phyloP scores from a whole-genome alignment of 805 yeast genomes.

The Schizosaccharomyces cryophilus region DNA sequence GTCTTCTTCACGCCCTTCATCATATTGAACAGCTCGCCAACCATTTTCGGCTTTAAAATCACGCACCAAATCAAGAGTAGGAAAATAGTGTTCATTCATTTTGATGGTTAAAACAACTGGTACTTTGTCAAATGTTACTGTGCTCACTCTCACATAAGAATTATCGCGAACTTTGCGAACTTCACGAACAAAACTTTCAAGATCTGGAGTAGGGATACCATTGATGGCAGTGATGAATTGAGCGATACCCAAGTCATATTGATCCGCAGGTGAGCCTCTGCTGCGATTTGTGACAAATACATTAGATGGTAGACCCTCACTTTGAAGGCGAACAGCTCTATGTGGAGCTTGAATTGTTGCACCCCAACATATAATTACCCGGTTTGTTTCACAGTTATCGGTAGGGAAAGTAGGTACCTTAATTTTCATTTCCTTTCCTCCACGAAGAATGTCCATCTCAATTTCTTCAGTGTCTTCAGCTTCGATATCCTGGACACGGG shows the following conservation, averaged over 20 bases:
- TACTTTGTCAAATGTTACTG: slow-evolving; percentile 64
- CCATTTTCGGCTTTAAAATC: slow-evolving; percentile 1
- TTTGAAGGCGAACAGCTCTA: slow-evolving; percentile 69
- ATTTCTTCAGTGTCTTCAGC: slow-evolving; percentile 20
- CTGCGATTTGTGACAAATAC: slow-evolving; percentile 60
- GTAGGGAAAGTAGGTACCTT: slow-evolving; percentile 42
- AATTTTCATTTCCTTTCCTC: slow-evolving; percentile 35
- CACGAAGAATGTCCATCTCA: slow-evolving; percentile 29
- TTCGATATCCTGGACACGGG: slow-evolving; percentile 41
- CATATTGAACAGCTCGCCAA: not conserved
- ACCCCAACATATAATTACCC: slow-evolving; percentile 63
- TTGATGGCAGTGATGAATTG: slow-evolving; percentile 78
- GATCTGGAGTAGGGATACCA: slow-evolving; percentile 43
- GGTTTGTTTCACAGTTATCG: slow-evolving; percentile 31
- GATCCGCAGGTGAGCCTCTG: slow-evolving; percentile 68
- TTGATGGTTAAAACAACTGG: slow-evolving; percentile 70
- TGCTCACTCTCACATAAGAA: slow-evolving; percentile 55
- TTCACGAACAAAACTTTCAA: slow-evolving; percentile 39
- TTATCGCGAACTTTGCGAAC: slow-evolving; percentile 53
- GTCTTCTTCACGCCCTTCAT: not conserved
- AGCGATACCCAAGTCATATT: slow-evolving; percentile 43
- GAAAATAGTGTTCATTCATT: slow-evolving; percentile 71
- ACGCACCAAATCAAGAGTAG: slow-evolving; percentile 22
- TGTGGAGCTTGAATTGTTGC: slow-evolving; percentile 71
- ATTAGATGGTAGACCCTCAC: slow-evolving; percentile 49